Conservation (phyloP, 148 eudicot species). For the Spergularia bocconei region DNA sequence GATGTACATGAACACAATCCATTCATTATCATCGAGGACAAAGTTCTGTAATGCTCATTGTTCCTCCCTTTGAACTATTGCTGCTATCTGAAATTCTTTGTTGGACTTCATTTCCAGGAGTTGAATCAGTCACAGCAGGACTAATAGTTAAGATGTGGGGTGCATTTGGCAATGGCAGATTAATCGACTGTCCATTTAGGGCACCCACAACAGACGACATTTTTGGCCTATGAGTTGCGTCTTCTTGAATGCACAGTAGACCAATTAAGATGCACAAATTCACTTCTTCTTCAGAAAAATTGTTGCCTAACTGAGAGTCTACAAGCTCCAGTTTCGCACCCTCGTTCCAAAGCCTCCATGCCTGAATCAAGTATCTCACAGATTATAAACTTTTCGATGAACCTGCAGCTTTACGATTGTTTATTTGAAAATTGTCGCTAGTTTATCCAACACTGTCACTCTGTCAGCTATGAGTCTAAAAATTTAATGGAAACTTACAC, state of each 20-base stretch:
- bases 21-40: not conserved
- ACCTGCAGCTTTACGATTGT: too few relatives aligned
- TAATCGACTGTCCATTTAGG: constrained; percentile 1
- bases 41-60: not conserved
- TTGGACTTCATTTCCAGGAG: not conserved
- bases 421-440: too few relatives aligned
- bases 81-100: not conserved
- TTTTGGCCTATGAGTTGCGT: constrained; percentile 1
- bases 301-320: not conserved
- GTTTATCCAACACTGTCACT: too few relatives aligned
- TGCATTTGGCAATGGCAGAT: not conserved
- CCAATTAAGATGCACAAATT: not conserved
- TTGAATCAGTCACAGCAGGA: not conserved
- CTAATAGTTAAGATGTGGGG: not conserved
- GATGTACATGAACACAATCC: too few relatives aligned
- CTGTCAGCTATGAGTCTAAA: too few relatives aligned
- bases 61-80: not conserved
- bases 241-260: constrained; percentile 14
- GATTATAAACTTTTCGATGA: too few relatives aligned
- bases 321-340: not conserved
- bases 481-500: constrained; percentile 11
- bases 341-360: constrained; percentile 22
- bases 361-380: not conserved
- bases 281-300: not conserved
- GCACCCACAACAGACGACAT: not conserved